These are phyloP conservation scores for Sonneratia caseolaris DNA, from an alignment of 345 rosid species.

Conservation along the genomic window DNA sequence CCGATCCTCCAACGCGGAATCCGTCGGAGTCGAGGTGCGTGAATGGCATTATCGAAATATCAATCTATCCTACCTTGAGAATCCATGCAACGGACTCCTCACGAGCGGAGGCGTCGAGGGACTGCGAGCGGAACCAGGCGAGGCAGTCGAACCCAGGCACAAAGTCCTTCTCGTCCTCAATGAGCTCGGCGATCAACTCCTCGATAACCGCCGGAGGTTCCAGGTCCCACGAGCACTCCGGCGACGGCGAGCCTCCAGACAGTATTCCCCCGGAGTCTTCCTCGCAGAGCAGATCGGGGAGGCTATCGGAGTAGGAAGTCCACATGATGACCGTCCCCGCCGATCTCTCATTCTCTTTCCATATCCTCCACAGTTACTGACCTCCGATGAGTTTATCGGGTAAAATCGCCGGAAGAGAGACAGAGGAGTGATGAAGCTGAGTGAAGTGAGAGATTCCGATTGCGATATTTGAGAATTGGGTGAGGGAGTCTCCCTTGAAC, in stretches of 20 bases:
- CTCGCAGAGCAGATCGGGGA: constrained; percentile 63
- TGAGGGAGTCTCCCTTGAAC: constrained; percentile 12
- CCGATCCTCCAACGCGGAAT: too few species aligned
- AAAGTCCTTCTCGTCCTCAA: constrained; percentile 65
- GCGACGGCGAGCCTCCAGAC: constrained; percentile 58
- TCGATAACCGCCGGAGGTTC: constrained; percentile 34
- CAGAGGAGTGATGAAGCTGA: too few species aligned
- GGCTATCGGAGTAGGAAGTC: constrained; percentile 40
- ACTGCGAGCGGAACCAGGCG: constrained; percentile 53
- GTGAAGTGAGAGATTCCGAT: neutral
- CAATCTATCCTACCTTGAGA: constrained; percentile 53
- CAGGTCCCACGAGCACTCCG: constrained; percentile 55
- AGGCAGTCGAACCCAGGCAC: constrained; percentile 82
- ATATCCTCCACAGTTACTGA: constrained; percentile 5
- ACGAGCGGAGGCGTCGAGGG: constrained; percentile 76
- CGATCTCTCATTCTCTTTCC: constrained; percentile 32
- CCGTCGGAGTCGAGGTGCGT: neutral
- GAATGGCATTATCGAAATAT: constrained; percentile 21
- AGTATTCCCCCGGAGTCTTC: constrained; percentile 65
- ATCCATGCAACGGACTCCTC: constrained; percentile 94
- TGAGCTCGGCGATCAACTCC: constrained; percentile 60
- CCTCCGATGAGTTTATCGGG: neutral
- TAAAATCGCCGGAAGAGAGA: neutral
- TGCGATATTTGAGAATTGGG: constrained; percentile 1
- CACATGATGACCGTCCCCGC: constrained; percentile 30